These are phyloP conservation scores for Candida manassasensis DNA, from an alignment of 805 yeast species.

Conservation along the genomic window DNA sequence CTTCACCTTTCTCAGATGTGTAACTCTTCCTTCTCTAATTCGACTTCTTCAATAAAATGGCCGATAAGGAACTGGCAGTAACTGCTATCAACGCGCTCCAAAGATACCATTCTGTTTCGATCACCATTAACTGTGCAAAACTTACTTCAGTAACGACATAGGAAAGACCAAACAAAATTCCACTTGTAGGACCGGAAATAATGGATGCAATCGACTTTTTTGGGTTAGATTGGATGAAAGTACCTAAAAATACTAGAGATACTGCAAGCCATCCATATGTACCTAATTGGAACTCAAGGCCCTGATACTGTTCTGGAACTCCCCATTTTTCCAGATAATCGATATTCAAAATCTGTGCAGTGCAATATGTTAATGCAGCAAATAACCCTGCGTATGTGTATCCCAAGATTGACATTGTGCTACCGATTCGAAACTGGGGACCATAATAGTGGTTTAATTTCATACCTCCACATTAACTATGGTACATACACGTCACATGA, in stretches of 20 bases:
- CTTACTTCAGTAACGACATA: slow-evolving; percentile 2
- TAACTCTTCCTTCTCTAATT: too few relatives aligned
- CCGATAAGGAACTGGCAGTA: neutral
- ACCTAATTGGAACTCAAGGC: slow-evolving; percentile 1
- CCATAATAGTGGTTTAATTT: too few relatives aligned
- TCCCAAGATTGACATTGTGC: neutral
- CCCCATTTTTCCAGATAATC: too few relatives aligned
- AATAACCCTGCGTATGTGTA: neutral
- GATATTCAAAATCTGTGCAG: too few relatives aligned
- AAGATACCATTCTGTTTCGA: slow-evolving; percentile 5
- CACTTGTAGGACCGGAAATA: neutral
- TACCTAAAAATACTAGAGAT: neutral
- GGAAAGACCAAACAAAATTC: neutral
- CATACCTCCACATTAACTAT: too few relatives aligned
- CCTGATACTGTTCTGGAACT: too few relatives aligned
- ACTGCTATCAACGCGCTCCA: slow-evolving; percentile 1
- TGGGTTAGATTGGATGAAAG: neutral
- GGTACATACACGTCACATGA: too few relatives aligned
- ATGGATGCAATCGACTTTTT: neutral
- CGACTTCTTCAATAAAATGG: slow-evolving; percentile 2
- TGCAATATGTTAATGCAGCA: slow-evolving; percentile 1
- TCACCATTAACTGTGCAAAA: slow-evolving; percentile 1
- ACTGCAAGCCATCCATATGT: neutral
- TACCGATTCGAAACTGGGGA: too few relatives aligned
- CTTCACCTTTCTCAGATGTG: too few relatives aligned